Conservation (phyloP, 148 eudicot genomes). For the Fagopyrum homotropicum region DNA sequence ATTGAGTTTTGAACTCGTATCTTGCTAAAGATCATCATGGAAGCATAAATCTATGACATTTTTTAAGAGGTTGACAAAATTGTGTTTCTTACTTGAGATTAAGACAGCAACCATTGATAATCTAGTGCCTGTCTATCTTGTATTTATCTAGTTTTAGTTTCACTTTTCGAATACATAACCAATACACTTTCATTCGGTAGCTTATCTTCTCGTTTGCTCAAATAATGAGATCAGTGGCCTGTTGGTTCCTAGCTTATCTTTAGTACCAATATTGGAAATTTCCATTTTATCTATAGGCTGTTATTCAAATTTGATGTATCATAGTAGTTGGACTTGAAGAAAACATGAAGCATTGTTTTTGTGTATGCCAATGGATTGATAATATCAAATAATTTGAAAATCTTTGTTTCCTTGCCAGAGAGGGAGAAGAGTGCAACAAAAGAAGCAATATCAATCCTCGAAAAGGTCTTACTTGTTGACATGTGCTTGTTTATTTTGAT, state of each 20-base stretch:
- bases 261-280: not conserved
- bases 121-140: not conserved
- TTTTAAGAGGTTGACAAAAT: not conserved
- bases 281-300: not conserved
- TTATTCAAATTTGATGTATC: not conserved
- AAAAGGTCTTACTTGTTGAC: constrained; percentile 37
- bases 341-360: not conserved
- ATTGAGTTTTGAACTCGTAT: too few relatives aligned
- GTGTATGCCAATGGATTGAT: not conserved
- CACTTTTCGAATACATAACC: not conserved
- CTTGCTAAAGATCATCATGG: not conserved
- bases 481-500: not conserved
- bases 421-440: constrained; percentile 95
- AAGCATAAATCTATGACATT: not conserved
- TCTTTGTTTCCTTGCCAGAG: constrained; percentile 35
- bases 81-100: not conserved
- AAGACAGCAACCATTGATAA: not conserved
- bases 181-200: not conserved
- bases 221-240: not conserved
- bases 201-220: not conserved
- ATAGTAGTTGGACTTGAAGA: not conserved
- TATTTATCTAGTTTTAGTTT: not conserved
- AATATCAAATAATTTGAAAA: not conserved
- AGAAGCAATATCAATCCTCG: constrained; percentile 67
- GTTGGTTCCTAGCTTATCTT: not conserved